Evolutionary conservation across 2,329 filamentous ascomycete species (phyloP).

Genomic region (Lasiodiplodia theobromae): DNA sequence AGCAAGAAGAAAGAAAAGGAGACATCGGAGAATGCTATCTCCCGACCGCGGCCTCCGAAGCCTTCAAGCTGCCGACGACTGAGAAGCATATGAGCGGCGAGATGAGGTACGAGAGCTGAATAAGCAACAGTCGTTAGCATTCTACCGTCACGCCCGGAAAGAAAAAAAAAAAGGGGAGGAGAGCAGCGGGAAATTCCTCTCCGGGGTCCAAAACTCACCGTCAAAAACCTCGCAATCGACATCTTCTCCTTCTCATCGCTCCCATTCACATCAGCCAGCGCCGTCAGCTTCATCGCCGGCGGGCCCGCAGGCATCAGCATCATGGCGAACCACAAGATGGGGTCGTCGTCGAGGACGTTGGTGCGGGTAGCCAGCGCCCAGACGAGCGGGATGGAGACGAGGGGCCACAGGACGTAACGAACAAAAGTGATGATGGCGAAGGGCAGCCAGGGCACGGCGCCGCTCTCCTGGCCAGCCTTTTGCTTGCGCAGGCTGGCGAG

Average conservation of each 20-base stretch:
- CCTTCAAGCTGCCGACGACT: constrained; percentile 53
- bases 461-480: constrained; percentile 51
- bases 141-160: no score
- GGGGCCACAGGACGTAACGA: constrained; percentile 68
- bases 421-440: constrained; percentile 61
- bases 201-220: constrained; percentile 42
- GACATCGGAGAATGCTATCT: neutral
- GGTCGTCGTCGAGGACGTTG: constrained; percentile 59
- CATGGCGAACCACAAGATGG: constrained; percentile 71
- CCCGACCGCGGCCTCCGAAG: constrained; percentile 43
- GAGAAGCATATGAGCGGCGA: constrained; percentile 54
- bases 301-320: constrained; percentile 67
- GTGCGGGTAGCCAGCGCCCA: constrained; percentile 64
- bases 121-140: neutral
- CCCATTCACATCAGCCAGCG: constrained; percentile 58
- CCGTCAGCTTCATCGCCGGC: constrained; percentile 61
- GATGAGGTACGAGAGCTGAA: constrained; percentile 51
- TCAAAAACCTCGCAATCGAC: constrained; percentile 61
- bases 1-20: neutral
- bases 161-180: no score
- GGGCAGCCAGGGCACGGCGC: constrained; percentile 57
- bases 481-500: constrained; percentile 60
- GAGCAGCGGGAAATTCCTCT: neutral
- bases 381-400: constrained; percentile 61
- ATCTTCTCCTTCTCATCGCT: constrained; percentile 58